Base-by-base conservation (phyloP, 2,329 filamentous ascomycete genomes). In the Claviceps humidiphila region DNA sequence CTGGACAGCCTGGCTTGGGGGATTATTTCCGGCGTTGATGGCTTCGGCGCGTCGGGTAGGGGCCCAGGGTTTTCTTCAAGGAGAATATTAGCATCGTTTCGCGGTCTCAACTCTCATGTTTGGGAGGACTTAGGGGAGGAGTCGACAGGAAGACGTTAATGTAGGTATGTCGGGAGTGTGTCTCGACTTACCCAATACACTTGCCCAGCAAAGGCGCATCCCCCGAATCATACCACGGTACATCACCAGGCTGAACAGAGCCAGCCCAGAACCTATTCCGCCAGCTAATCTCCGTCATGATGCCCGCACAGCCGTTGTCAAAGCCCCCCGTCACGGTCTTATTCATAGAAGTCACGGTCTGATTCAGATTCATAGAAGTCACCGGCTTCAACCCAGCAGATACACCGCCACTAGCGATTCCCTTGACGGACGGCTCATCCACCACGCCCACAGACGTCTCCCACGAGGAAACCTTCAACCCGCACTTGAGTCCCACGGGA, bases 361-460 rank as follows among this genome's bases (percentile, higher is more conserved):
- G 4, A 40, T n/a, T n/a, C 39, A 17, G 4, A 40, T n/a, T n/a
- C 39, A 17, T 14, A n/a, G 39, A 5, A 5, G 39, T 42, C 24
- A 1, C 26, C 26, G 53, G 30, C 24, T 42, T 42, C 17, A 60
- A 42, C 3, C 51, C 51, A 8, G 58, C 54, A 2, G 55, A 55
- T 0, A 49, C 60, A 3, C 59, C 55, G 2, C 55, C 54, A 46
- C 58, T 56, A 1, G 60, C 62, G 1, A 48, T 45, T 7, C 52
- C 59, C 46, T 56, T 63, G 56, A 65, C 57, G 14, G 59, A 61
- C 2, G 64, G 63, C 55, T 64, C 61, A 41, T 62, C 59, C 17
- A 61, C 48, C 2, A 64, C 38, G 1, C 59, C 60, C 7, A 61
- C 53, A 5, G 54, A 54, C 37, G 54, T 56, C 5, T 60, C 54